Conservation (phyloP, 2,329 filamentous ascomycete species). For the Cercospora citrullina region DNA sequence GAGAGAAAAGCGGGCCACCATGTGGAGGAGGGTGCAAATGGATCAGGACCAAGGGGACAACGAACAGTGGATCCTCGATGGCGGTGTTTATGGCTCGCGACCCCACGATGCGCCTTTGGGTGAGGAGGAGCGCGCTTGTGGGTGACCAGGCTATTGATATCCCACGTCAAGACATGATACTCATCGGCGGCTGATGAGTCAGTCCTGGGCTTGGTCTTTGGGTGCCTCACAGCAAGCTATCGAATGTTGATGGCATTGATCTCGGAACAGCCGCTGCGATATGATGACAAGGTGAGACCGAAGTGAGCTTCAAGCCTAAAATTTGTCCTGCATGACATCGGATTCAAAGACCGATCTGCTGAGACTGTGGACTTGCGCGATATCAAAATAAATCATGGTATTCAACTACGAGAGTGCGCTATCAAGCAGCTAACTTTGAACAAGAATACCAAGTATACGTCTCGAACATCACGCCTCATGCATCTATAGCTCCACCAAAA, state of each 20-base stretch:
- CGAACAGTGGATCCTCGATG: conserved; percentile 55
- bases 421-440: neutral
- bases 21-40: conserved; percentile 55
- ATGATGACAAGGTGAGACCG: neutral
- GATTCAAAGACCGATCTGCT: neutral
- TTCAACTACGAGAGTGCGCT: neutral
- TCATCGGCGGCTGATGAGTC: neutral
- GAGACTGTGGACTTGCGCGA: neutral
- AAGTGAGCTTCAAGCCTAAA: neutral
- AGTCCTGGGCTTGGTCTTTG: neutral
- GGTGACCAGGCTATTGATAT: neutral
- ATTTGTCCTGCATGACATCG: no score
- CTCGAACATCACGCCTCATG: neutral
- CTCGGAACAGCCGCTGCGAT: neutral
- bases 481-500: neutral
- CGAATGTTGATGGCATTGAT: neutral
- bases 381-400: neutral
- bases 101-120: conserved; percentile 7
- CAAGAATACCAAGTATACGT: neutral
- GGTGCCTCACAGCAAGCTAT: neutral
- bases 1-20: conserved; percentile 39
- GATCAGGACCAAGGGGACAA: conserved; percentile 51
- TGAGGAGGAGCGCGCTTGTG: conserved; percentile 17
- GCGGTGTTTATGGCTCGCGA: conserved; percentile 48
- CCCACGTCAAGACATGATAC: neutral